These are phyloP conservation scores for Glycine latifolia DNA, from an alignment of 306 rosid species.

Conservation along the genomic window DNA sequence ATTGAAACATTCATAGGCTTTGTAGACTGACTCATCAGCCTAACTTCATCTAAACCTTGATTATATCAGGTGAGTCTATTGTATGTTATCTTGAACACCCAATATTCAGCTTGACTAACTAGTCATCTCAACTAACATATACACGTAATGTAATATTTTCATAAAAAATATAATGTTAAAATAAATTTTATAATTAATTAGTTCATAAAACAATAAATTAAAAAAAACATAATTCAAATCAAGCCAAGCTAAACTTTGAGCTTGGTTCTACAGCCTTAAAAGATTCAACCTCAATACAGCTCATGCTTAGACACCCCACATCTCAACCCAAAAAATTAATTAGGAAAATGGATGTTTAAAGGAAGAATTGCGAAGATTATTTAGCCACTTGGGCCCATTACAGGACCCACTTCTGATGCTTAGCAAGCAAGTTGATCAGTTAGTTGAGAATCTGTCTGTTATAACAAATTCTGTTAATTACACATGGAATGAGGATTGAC, in stretches of 20 bases:
- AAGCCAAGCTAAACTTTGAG: slow-evolving; percentile 10
- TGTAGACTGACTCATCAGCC: slow-evolving; percentile 5
- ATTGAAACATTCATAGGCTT: slow-evolving; percentile 31
- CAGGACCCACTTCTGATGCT: not conserved
- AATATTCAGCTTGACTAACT: slow-evolving; percentile 30
- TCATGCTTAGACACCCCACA: no score
- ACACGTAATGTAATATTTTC: not conserved
- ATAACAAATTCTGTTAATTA: not conserved
- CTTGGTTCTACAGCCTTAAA: no score
- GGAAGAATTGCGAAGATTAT: not conserved
- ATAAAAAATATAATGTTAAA: not conserved
- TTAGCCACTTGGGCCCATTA: not conserved
- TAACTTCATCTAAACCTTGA: slow-evolving; percentile 17
- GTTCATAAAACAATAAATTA: slow-evolving; percentile 10
- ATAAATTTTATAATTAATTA: not conserved
- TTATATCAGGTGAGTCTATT: slow-evolving; percentile 8
- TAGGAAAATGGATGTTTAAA: not conserved
- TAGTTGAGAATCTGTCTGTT: not conserved
- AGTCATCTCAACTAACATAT: slow-evolving; percentile 9
- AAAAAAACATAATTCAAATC: slow-evolving; percentile 7
- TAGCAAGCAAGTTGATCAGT: not conserved
- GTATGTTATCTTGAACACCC: not conserved
- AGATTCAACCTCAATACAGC: no score
- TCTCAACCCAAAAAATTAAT: not conserved
- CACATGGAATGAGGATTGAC: not conserved